A percentile compares a stretch with the other conserved stretches of the same genome.
These are phyloP conservation scores for Volutella citrinella DNA, from an alignment of 2,329 filamentous ascomycete genomes.

Conservation along the genomic window DNA sequence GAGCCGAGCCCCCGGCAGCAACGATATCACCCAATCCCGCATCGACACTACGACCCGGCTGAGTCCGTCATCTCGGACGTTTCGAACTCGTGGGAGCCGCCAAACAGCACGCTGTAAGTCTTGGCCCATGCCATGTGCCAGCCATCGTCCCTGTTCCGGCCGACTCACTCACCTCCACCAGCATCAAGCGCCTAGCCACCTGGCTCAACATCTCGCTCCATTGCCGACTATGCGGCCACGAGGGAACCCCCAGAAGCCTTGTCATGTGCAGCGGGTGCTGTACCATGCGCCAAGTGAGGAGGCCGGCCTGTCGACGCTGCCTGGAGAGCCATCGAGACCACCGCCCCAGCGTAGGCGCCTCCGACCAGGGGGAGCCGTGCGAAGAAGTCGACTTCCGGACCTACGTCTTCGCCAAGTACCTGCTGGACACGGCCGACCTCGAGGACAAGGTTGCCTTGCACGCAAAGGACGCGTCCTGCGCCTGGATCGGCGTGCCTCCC, in stretches of 20 bases:
- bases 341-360: not conserved
- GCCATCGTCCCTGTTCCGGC: too few species aligned
- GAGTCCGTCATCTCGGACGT: too few species aligned
- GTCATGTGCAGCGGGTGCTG: slow-evolving; percentile 4
- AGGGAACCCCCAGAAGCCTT: not conserved
- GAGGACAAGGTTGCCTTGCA: not conserved
- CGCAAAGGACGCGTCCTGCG: not conserved
- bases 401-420: slow-evolving; percentile 5
- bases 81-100: too few species aligned
- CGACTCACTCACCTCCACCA: too few species aligned
- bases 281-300: too few species aligned
- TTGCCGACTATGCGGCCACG: not conserved
- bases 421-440: not conserved
- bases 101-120: too few species aligned
- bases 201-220: not conserved
- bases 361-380: not conserved
- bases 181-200: not conserved
- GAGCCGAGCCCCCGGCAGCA: too few species aligned
- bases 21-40: too few species aligned
- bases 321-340: not conserved
- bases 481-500: slow-evolving; percentile 6
- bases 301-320: too few species aligned
- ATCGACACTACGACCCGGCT: too few species aligned
- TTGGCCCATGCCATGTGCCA: too few species aligned
- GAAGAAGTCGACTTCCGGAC: slow-evolving; percentile 1